A percentile compares a stretch with the other conserved stretches of the same genome.
Conservation (phyloP, 768 basidiomycete genomes). For the Phlebiopsis gigantea region DNA sequence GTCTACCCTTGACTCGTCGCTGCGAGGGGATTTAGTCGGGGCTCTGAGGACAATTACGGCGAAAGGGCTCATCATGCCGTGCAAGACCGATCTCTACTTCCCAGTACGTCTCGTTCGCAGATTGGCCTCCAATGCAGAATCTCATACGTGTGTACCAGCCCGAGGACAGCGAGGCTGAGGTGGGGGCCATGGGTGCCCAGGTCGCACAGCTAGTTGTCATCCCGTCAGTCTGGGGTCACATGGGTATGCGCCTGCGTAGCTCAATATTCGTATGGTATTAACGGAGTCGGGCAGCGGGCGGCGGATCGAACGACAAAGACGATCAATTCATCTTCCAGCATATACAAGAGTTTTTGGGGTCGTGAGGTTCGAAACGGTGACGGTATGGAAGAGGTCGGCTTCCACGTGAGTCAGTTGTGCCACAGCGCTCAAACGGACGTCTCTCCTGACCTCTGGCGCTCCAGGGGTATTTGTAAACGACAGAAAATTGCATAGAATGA, state of each 20-base stretch:
- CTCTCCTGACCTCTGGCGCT: neutral
- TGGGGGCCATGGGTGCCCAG: constrained; percentile 33
- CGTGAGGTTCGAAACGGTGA: too few species aligned
- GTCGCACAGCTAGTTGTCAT: constrained; percentile 45
- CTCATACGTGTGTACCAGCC: constrained; percentile 31
- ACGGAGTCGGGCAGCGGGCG: constrained; percentile 2
- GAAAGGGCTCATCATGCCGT: constrained; percentile 52
- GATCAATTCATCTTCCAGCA: constrained; percentile 7
- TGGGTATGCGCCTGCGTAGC: constrained; percentile 30
- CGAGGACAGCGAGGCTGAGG: constrained; percentile 48
- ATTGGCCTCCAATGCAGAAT: neutral
- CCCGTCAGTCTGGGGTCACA: constrained; percentile 53
- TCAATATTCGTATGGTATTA: neutral
- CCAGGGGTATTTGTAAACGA: neutral
- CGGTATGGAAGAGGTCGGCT: too few species aligned
- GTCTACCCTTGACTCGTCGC: constrained; percentile 23
- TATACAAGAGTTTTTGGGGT: constrained; percentile 8
- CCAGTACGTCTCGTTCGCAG: constrained; percentile 28
- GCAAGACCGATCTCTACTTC: constrained; percentile 56
- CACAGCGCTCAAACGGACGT: neutral
- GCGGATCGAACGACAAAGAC: neutral
- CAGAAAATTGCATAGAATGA: neutral
- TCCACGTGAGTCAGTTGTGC: neutral
- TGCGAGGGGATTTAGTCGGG: constrained; percentile 34
- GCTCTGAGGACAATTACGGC: constrained; percentile 41